A percentile compares a stretch with the other conserved stretches of the same genome.
Evolutionary conservation across 495 filamentous ascomycete genomes (phyloP).

Genomic region (Trichoderma gamsii): DNA sequence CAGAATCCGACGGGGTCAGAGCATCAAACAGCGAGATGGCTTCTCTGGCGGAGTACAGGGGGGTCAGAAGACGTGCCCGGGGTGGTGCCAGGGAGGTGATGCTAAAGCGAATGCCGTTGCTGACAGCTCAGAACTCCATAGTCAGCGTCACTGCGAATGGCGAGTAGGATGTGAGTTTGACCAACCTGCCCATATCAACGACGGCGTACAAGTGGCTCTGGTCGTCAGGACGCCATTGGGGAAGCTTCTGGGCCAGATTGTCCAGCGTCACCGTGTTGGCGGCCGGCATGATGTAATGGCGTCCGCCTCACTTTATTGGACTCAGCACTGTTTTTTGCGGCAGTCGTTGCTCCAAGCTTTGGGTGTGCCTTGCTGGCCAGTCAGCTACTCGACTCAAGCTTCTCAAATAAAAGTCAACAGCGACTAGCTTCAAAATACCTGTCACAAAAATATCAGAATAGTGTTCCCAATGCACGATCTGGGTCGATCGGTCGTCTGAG

Average conservation of each 20-base stretch:
- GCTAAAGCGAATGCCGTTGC: slow-evolving; percentile 93
- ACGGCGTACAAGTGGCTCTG: slow-evolving; percentile 48
- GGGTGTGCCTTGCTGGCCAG: not conserved
- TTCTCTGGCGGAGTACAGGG: slow-evolving; percentile 68
- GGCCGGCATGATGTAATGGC: slow-evolving; percentile 21
- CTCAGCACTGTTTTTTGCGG: not conserved
- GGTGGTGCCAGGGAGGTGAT: slow-evolving; percentile 72
- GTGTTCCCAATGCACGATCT: not conserved
- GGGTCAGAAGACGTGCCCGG: slow-evolving; percentile 64
- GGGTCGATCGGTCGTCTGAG: slow-evolving; percentile 8
- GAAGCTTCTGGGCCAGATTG: slow-evolving; percentile 44
- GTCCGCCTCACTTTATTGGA: not conserved
- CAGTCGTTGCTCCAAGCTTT: not conserved
- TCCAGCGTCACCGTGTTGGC: slow-evolving; percentile 44
- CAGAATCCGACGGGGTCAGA: slow-evolving; percentile 41
- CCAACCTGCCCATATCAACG: slow-evolving; percentile 72
- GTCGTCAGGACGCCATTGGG: slow-evolving; percentile 36
- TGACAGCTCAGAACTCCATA: slow-evolving; percentile 25
- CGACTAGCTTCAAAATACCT: not conserved
- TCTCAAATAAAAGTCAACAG: not conserved
- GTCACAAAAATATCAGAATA: not conserved
- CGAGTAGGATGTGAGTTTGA: slow-evolving; percentile 2
- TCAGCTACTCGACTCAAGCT: not conserved
- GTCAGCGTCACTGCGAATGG: not conserved
- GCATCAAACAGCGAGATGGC: slow-evolving; percentile 89